A percentile compares a stretch with the other conserved stretches of the same genome.
phyloP scores from a whole-genome alignment of 192 early-diverging fungal genomes.

The Piromyces sp. region DNA sequence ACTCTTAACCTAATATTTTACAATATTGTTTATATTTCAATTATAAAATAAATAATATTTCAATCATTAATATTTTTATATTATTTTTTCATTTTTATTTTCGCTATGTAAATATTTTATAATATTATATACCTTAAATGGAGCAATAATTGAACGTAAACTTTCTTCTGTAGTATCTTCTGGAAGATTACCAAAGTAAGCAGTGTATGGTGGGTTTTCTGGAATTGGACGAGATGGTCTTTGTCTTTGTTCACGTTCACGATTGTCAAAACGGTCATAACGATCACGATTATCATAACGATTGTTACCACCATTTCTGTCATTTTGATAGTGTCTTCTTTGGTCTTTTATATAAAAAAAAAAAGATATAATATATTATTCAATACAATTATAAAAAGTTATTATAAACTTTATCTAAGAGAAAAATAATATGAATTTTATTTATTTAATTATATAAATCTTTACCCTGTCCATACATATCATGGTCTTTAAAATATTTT shows the following conservation, averaged over 20 bases:
- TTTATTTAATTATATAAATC: too few species aligned
- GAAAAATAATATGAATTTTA: too few species aligned
- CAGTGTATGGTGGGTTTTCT: constrained; percentile 63
- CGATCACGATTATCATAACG: neutral
- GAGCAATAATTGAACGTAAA: constrained; percentile 54
- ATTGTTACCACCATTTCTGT: neutral
- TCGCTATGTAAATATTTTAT: too few species aligned
- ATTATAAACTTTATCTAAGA: too few species aligned
- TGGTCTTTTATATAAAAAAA: neutral
- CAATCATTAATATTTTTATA: too few species aligned
- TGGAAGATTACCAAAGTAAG: constrained; percentile 78
- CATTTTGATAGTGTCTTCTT: neutral
- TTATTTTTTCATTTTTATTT: too few species aligned
- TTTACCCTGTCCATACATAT: neutral
- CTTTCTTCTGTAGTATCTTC: constrained; percentile 63
- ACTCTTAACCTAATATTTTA: constrained; percentile 36
- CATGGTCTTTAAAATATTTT: neutral
- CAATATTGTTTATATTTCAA: neutral
- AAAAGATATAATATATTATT: neutral
- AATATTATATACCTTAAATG: constrained; percentile 44
- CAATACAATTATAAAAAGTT: too few species aligned
- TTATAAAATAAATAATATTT: neutral
- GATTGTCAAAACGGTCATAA: neutral
- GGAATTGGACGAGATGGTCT: neutral
- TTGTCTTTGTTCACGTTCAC: neutral